Evolutionary conservation across 1,284 basidiomycete genomes (phyloP), one percentile per base, ranked within the genome.

Genomic region (Microbotryum intermedium): DNA sequence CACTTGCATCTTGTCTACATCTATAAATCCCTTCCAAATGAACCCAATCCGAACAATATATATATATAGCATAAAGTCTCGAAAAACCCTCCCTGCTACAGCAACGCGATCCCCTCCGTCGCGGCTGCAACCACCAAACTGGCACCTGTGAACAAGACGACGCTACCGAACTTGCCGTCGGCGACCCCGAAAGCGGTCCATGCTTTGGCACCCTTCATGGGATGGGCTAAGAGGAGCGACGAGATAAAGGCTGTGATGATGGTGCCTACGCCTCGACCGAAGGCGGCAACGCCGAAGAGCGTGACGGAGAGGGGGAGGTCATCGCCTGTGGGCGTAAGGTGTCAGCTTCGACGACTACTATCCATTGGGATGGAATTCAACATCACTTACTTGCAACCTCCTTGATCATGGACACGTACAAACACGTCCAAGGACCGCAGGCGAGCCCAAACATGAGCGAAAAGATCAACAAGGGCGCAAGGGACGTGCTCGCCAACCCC

Each of bases 241-340:
- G 77, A 74, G 49, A 79, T 75, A 6, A 77, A 77, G 9, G 77
- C 76, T 8, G 76, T 77, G 6, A 79, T 65, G 30, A 79, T 74
- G 58, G 77, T 78, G 2, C 77, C 77, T 3, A 79, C 61, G 0
- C 78, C 77, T 16, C 77, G 70, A 1, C 75, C 73, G 42, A 77
- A 69, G 23, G 75, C 67, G 25, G 78, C 65, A 52, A 76, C 72
- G 25, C 77, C 75, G 55, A 74, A 74, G 20, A 79, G 66, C 10
- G 71, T 71, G 20, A 76, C 75, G 3, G 73, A 65, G 16, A 76
- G 69, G 3, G 58, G 65, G 0, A 72, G 74, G 55, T 78, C 76
- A 55, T 78, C 76, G 52, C 71, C 77, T 78, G 16, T 16, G 34
- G 6, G 18, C 11, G 34, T 11, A 16, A 18, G 34, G 34, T 11